Conservation (phyloP, 176 grass and related monocot genomes). For the Oryza meridionalis region DNA sequence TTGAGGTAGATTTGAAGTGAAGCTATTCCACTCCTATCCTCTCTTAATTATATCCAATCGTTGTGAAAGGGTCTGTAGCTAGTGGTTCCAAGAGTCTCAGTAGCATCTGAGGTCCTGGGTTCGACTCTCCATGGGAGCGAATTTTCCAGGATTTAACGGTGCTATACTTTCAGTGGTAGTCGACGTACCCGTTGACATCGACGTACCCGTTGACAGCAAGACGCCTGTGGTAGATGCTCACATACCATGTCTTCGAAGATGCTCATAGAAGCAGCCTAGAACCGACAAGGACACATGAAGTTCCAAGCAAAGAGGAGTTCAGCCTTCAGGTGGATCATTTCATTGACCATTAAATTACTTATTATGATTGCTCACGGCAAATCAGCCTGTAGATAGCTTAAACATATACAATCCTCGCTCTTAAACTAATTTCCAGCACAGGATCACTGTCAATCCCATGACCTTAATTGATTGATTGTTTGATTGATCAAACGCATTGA, state of each 20-base stretch:
- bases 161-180: too few relatives aligned
- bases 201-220: too few relatives aligned
- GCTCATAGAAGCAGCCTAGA: neutral
- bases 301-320: neutral
- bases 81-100: too few relatives aligned
- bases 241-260: too few relatives aligned
- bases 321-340: neutral
- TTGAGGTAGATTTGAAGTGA: too few relatives aligned
- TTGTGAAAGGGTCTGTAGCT: too few relatives aligned
- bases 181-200: too few relatives aligned
- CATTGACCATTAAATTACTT: neutral
- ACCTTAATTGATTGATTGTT: neutral
- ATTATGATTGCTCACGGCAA: neutral
- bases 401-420: neutral
- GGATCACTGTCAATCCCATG: neutral
- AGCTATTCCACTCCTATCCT: neutral
- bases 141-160: too few relatives aligned
- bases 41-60: neutral
- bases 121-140: too few relatives aligned
- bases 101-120: too few relatives aligned
- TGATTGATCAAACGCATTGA: conserved; percentile 3
- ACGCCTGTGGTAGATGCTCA: too few relatives aligned
- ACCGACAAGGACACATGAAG: neutral
- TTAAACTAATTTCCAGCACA: neutral
- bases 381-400: neutral